A percentile compares a stretch with the other conserved stretches of the same genome.
Evolutionary conservation across 305 asterid species (phyloP).

Genomic region (Fraxinus sp.): DNA sequence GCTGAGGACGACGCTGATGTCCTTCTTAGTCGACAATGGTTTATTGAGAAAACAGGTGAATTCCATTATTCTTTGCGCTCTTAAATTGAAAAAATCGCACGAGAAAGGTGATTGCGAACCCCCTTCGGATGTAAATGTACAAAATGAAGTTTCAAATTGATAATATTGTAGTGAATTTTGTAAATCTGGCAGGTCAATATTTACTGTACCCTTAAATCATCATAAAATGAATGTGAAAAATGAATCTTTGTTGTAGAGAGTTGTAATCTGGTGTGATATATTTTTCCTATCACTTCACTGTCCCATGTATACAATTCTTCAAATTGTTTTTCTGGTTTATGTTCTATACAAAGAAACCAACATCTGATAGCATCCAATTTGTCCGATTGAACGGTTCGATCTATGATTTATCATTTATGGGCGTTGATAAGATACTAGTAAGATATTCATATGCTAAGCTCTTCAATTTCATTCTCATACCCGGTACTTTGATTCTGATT

Average conservation of each 20-base stretch:
- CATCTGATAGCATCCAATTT: background rate
- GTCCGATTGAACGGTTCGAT: background rate
- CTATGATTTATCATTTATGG: background rate
- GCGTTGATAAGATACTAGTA: background rate
- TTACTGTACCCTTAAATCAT: background rate
- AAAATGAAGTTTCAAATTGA: slow-evolving; percentile 32
- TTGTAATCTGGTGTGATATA: background rate
- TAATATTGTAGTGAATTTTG: background rate
- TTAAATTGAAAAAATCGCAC: slow-evolving; percentile 39
- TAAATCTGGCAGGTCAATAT: background rate
- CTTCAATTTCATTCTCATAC: background rate
- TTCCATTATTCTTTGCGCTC: slow-evolving; percentile 45
- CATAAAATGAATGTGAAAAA: background rate
- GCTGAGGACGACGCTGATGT: slow-evolving; percentile 49
- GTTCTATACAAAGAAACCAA: background rate
- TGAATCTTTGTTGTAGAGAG: background rate
- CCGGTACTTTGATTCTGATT: background rate
- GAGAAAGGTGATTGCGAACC: slow-evolving; percentile 34
- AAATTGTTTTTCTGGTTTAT: background rate
- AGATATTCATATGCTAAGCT: background rate
- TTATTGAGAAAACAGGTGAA: slow-evolving; percentile 74
- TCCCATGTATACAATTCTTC: background rate
- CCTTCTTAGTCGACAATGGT: slow-evolving; percentile 61
- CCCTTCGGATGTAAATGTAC: slow-evolving; percentile 44
- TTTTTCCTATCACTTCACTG: background rate